Base-by-base conservation (phyloP, 768 basidiomycete genomes). In the Auriscalpium orientale region DNA sequence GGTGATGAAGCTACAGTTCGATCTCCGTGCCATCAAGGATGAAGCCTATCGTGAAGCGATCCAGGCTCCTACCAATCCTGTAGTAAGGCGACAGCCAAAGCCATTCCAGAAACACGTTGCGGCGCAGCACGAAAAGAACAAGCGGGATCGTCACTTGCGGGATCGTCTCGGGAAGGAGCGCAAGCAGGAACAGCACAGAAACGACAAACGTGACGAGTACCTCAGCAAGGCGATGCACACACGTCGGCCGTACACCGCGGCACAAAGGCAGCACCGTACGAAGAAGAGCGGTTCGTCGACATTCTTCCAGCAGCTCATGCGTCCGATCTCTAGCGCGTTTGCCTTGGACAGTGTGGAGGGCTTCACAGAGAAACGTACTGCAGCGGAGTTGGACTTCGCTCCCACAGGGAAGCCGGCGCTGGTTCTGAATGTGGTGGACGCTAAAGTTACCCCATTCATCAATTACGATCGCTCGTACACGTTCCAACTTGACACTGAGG, bases 291-390 rank as follows among this genome's bases (percentile, higher is more conserved):
- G 91, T 76, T 91, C 80, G 18, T 75, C 84, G 0, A 85, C 87
- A 5, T 87, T 92, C 69, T 79, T 91, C 71, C 86, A 83, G 71
- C 86, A 83, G 63, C 77, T 91, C 72, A 91, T 91, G 85, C 80
- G 90, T n/a, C 91, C 90, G 2, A 84, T 91, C 51, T 93, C 91
- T 15, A 91, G 83, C 58, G 91, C 91, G 2, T 92, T 92, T 65
- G 83, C 83, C 18, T 80, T 84, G 46, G 84, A 87, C 49, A 74
- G 77, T 28, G 69, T 76, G 16, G 73, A 75, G n/a, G 66, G 68
- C 4, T 52, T 70, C 53, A 53, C 60, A 9, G 49, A 73, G 57
- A 85, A 81, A 67, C 80, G 78, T 56, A 85, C 86, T 1, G 76
- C 87, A 1, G 79, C 80, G 0, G 89, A 93, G 63, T 73, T 93